A percentile compares a stretch with the other conserved stretches of the same genome.
Conservation (phyloP, 768 basidiomycete species). For the Leccinellum albellum region DNA sequence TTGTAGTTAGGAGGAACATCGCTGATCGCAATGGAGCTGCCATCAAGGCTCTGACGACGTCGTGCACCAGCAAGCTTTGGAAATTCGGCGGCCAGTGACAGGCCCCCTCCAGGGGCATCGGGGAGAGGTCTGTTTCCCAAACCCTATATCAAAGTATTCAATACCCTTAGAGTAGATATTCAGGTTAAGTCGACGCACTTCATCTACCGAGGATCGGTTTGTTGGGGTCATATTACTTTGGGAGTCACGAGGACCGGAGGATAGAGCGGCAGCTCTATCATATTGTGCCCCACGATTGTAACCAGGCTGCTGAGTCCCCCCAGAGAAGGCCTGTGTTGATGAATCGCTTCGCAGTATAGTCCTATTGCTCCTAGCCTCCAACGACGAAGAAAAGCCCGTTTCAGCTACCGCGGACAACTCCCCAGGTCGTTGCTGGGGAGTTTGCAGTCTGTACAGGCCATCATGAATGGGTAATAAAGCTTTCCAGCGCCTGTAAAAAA, state of each 20-base stretch:
- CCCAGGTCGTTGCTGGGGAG: conserved; percentile 8
- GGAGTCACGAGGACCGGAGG: conserved; percentile 11
- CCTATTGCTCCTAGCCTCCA: conserved; percentile 15
- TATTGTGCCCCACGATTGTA: background rate
- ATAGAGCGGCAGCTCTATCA: background rate
- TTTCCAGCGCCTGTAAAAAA: conserved; percentile 31
- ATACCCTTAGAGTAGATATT: background rate
- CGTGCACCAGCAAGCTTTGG: conserved; percentile 8
- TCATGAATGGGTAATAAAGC: conserved; percentile 14
- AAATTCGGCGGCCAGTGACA: conserved; percentile 12
- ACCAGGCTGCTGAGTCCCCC: conserved; percentile 6
- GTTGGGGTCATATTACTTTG: conserved; percentile 2
- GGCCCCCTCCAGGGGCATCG: conserved; percentile 17
- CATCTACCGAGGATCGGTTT: conserved; percentile 8
- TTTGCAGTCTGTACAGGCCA: conserved; percentile 9
- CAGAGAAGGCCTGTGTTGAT: background rate
- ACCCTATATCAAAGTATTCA: conserved; percentile 5
- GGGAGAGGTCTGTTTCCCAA: conserved; percentile 21
- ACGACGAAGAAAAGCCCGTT: conserved; percentile 19
- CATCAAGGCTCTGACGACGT: conserved; percentile 6
- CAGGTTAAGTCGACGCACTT: conserved; percentile 8
- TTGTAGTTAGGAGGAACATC: conserved; percentile 25
- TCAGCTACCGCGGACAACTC: background rate
- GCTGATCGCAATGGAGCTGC: conserved; percentile 11
- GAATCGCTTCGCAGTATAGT: conserved; percentile 10